Evolutionary conservation across 805 yeast species (phyloP).

Genomic region (Ogataea sp.): DNA sequence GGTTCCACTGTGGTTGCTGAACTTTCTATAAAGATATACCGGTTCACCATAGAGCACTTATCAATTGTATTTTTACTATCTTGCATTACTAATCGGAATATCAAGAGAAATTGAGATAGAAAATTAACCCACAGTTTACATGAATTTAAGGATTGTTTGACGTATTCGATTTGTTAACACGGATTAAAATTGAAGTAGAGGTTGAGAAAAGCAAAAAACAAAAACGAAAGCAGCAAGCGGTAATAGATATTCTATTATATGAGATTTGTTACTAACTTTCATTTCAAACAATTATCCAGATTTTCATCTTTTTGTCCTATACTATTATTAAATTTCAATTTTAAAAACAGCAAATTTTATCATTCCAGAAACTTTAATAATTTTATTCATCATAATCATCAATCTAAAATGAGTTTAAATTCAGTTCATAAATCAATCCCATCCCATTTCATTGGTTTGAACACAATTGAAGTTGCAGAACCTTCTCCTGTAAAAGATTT

Average conservation of each 20-base stretch:
- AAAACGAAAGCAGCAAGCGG: too few relatives aligned
- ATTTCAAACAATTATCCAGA: neutral
- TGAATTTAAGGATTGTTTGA: too few relatives aligned
- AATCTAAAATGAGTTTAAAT: neutral
- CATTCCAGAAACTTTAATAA: neutral
- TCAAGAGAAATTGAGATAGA: too few relatives aligned
- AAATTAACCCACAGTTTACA: too few relatives aligned
- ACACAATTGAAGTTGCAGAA: constrained; percentile 69
- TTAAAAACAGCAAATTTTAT: constrained; percentile 1
- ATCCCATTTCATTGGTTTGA: constrained; percentile 72
- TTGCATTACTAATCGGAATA: too few relatives aligned
- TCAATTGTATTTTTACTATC: too few relatives aligned
- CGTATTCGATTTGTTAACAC: too few relatives aligned
- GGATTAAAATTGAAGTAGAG: too few relatives aligned
- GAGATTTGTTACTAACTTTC: neutral
- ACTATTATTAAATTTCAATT: neutral
- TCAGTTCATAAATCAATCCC: constrained; percentile 26
- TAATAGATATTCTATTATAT: neutral
- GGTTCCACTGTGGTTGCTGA: too few relatives aligned
- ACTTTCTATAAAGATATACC: too few relatives aligned
- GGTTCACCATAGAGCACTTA: too few relatives aligned
- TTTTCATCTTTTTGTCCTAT: neutral
- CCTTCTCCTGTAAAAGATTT: constrained; percentile 76
- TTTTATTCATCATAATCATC: neutral
- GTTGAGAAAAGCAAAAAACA: too few relatives aligned